phyloP scores from a whole-genome alignment of 1,284 basidiomycete species.

The Fomes fomentarius region DNA sequence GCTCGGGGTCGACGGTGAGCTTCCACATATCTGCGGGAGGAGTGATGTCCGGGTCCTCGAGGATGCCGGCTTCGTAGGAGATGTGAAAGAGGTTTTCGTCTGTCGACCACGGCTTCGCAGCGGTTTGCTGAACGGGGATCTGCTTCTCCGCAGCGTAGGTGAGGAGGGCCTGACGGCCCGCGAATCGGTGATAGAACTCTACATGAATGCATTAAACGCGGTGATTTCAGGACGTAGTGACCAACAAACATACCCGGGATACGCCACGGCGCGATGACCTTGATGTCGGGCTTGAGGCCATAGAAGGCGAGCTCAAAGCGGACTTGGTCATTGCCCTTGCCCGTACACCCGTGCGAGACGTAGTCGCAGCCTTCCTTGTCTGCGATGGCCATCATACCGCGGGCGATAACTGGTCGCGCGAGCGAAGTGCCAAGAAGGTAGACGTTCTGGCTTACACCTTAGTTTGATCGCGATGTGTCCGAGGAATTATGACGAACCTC shows the following conservation, averaged over 20 bases:
- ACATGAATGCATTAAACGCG: conserved; percentile 1
- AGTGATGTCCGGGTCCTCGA: conserved; percentile 95
- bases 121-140: conserved; percentile 95
- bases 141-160: conserved; percentile 87
- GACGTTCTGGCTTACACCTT: conserved; percentile 65
- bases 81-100: conserved; percentile 99
- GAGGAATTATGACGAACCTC: conserved; percentile 72
- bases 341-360: conserved; percentile 98
- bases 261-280: conserved; percentile 98
- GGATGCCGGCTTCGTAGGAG: conserved; percentile 98
- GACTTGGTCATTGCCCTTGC: conserved; percentile 99
- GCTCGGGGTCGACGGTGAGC: conserved; percentile 84
- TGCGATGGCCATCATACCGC: conserved; percentile 97
- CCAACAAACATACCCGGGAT: conserved; percentile 70
- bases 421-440: conserved; percentile 98
- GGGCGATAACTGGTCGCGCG: conserved; percentile 97
- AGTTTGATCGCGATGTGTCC: neutral
- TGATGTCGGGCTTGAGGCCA: conserved; percentile 97
- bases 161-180: conserved; percentile 92
- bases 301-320: conserved; percentile 99
- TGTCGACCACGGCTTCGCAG: conserved; percentile 98
- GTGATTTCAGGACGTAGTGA: neutral
- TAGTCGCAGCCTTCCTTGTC: conserved; percentile 93
- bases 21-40: conserved; percentile 99
- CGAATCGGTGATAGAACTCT: conserved; percentile 98